These are phyloP conservation scores for Tausonia pullulans DNA, from an alignment of 1,284 basidiomycete genomes.

Conservation along the genomic window DNA sequence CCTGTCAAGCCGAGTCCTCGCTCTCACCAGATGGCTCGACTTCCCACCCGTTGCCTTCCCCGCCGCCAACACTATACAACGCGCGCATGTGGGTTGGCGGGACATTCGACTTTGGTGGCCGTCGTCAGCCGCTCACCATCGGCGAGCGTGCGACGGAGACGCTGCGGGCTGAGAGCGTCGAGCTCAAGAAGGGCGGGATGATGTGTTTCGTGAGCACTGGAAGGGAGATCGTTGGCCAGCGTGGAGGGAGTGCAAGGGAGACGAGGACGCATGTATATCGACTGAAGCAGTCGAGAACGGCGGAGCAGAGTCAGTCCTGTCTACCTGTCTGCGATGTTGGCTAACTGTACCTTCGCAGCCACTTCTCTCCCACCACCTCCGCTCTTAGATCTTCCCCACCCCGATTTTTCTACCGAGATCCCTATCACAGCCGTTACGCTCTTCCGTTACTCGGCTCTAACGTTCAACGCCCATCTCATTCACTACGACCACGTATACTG, in stretches of 20 bases:
- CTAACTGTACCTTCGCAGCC: not conserved
- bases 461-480: slow-evolving; percentile 40
- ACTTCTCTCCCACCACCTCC: slow-evolving; percentile 5
- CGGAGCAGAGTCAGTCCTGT: slow-evolving; percentile 36
- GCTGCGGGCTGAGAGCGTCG: slow-evolving; percentile 45
- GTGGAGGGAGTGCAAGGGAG: slow-evolving; percentile 48
- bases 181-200: slow-evolving; percentile 55
- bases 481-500: slow-evolving; percentile 45
- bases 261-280: slow-evolving; percentile 61
- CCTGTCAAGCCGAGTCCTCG: not conserved
- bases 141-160: slow-evolving; percentile 46
- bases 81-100: slow-evolving; percentile 78
- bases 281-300: slow-evolving; percentile 29
- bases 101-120: slow-evolving; percentile 44
- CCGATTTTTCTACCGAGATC: slow-evolving; percentile 53
- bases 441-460: slow-evolving; percentile 73
- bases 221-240: slow-evolving; percentile 43
- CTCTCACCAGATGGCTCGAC: not conserved
- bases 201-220: slow-evolving; percentile 46
- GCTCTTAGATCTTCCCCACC: slow-evolving; percentile 36
- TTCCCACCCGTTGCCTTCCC: not conserved
- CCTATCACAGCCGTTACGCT: slow-evolving; percentile 57
- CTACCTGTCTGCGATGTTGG: not conserved
- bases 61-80: slow-evolving; percentile 55
- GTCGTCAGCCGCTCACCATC: slow-evolving; percentile 39